These are phyloP conservation scores for Calocera viscosa DNA, from an alignment of 768 basidiomycete genomes.

Conservation along the genomic window DNA sequence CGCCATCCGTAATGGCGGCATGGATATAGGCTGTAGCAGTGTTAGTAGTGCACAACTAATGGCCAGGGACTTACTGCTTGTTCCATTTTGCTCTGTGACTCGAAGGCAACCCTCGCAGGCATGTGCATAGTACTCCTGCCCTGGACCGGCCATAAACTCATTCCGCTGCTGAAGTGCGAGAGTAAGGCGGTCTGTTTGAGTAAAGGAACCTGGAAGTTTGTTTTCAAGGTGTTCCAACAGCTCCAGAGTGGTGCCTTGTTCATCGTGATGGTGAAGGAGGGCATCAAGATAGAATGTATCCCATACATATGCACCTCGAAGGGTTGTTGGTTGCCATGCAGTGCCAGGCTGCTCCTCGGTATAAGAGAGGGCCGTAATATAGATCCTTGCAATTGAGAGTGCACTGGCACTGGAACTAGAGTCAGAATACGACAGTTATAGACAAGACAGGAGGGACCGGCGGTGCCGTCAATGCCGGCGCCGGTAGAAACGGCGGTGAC, in stretches of 20 bases:
- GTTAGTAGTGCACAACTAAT: neutral
- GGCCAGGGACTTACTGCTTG: too few species aligned
- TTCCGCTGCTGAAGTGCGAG: neutral
- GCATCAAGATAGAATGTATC: conserved; percentile 10
- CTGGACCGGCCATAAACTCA: conserved; percentile 4
- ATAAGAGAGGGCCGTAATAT: neutral
- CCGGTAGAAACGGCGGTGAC: too few species aligned
- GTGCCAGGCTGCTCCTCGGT: neutral
- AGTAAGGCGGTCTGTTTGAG: neutral
- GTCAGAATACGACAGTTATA: too few species aligned
- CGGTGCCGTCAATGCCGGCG: too few species aligned
- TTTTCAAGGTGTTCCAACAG: neutral
- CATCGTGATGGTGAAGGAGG: neutral
- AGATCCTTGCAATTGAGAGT: neutral
- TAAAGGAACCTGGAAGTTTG: neutral
- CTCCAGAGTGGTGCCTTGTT: neutral
- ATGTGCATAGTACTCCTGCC: conserved; percentile 10
- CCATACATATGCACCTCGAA: conserved; percentile 4
- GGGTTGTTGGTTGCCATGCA: neutral
- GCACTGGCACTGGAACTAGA: neutral
- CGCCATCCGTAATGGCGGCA: conserved; percentile 25
- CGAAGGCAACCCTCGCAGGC: conserved; percentile 7
- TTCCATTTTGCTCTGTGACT: neutral
- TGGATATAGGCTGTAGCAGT: neutral
- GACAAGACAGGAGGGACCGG: neutral